Base-by-base conservation (phyloP, 2,329 filamentous ascomycete species). In the Fonsecaea nubica region DNA sequence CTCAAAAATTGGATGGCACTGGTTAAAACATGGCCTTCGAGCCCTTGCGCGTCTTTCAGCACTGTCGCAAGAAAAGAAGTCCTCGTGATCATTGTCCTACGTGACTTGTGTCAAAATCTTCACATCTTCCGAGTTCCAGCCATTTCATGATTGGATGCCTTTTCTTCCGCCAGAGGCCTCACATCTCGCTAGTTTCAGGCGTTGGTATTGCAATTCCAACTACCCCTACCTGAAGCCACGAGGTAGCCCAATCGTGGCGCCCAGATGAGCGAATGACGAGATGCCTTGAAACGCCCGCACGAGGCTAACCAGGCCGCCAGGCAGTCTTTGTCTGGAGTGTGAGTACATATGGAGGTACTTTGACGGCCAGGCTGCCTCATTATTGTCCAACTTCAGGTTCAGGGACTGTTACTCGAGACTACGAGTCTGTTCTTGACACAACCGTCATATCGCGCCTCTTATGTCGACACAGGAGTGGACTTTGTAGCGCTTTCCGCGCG, bases 101-200 rank as follows among this genome's bases (percentile, higher is more conserved):
- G 7, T 33, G 52, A 36, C 33, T 55, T 36, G 52, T 55, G 33
- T 55, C 30, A 55, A 55, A 36, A 55, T 35, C 45, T 35, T 50
- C 57, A 7, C 40, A 6, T 59, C 42, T 40, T 18, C 10, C n/a
- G 7, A 38, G 18, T 8, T 8, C 45, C 33, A 61, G 42, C 45
- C 58, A 54, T 38, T 50, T 61, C n/a, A 53, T 30, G n/a, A 21
- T 61, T 38, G 30, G 40, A 9, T 12, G 32, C 53, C n/a, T 36
- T 60, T 30, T 30, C 8, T 36, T 15, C n/a, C 12, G 9, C 36
- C n/a, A 12, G 35, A 35, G 59, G 65, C 65, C 64, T 65, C 64
- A 69, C 54, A 59, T 65, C 53, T 69, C 64, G 64, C 64, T 67
- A 67, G 67, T 67, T 65, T 63, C 67, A 67, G 54, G 21, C 18